Evolutionary conservation across 345 rosid species (phyloP), one percentile per base, ranked within the genome.

Genomic region (Camelina hispida): DNA sequence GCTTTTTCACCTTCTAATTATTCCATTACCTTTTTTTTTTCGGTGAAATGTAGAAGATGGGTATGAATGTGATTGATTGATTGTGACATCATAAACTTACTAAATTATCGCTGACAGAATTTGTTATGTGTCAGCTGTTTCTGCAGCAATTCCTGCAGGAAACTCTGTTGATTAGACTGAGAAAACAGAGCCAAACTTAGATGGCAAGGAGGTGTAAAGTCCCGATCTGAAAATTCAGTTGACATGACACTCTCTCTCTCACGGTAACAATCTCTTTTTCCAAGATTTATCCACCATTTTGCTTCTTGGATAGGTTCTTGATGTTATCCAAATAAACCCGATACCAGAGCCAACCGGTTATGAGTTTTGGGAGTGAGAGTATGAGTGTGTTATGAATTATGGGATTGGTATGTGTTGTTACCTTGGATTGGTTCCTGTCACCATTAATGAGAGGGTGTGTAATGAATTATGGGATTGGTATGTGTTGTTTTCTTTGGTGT

Each of bases 81-180:
- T 59, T 67, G 18, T 46, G 77, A 69, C 80, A 69, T 76, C 74
- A 73, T 74, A 73, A 77, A 69, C 71, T 66, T 66, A 80, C 83
- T 58, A 28, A 81, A 80, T 79, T 78, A 74, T 68, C 62, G 82
- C 84, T 71, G 83, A 77, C 81, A 74, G 60, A 51, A 73, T 77
- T 68, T 79, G 81, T 72, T 74, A 69, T 37, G 30, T 77, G 76
- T 77, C 61, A 77, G 80, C 66, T 77, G 66, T 65, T 48, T 20
- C 70, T 14, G 56, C 76, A 64, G 77, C 69, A 78, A 28, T 78
- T 65, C 18, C 73, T 78, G 77, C 81, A 23, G 61, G 56, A 66
- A 71, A 77, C 68, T 71, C 38, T 43, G 69, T 72, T 58, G 77
- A 78, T 78, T 58, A 58, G 67, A 77, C 54, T 61, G 55, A 71